phyloP scores from a whole-genome alignment of 345 rosid genomes.

The Eucalyptus cloeziana region DNA sequence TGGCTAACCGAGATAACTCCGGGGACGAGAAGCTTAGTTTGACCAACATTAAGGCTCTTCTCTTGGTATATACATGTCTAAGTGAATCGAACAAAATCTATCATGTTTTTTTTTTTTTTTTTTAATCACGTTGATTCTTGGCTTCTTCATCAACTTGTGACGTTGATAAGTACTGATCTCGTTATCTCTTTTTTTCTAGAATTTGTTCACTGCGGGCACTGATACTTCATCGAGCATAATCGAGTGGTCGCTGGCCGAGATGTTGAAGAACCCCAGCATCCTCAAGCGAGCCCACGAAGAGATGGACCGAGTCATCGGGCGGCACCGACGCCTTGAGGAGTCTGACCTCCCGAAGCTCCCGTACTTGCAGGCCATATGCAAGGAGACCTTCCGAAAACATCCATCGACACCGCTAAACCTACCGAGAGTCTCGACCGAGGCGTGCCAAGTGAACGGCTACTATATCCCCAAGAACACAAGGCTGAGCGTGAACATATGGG shows the following conservation, averaged over 20 bases:
- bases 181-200: slow-evolving; percentile 1
- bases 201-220: slow-evolving; percentile 56
- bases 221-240: slow-evolving; percentile 64
- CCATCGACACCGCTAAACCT: slow-evolving; percentile 57
- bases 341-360: slow-evolving; percentile 40
- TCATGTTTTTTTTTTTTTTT: no score
- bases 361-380: slow-evolving; percentile 43
- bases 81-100: background rate
- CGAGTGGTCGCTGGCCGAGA: slow-evolving; percentile 57
- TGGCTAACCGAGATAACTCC: slow-evolving; percentile 20
- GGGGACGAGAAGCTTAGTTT: slow-evolving; percentile 24
- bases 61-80: slow-evolving; percentile 18
- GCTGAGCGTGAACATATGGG: slow-evolving; percentile 59
- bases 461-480: slow-evolving; percentile 34
- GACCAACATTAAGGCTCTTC: slow-evolving; percentile 48
- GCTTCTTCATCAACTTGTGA: background rate
- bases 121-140: background rate
- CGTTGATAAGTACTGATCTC: background rate
- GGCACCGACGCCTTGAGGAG: slow-evolving; percentile 34
- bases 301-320: slow-evolving; percentile 55
- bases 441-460: slow-evolving; percentile 45
- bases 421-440: slow-evolving; percentile 32
- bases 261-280: slow-evolving; percentile 30
- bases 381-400: slow-evolving; percentile 45
- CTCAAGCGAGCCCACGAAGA: slow-evolving; percentile 36